Evolutionary conservation across 805 yeast species (phyloP), one percentile per base, ranked within the genome.

Genomic region (Torulaspora quercuum): DNA sequence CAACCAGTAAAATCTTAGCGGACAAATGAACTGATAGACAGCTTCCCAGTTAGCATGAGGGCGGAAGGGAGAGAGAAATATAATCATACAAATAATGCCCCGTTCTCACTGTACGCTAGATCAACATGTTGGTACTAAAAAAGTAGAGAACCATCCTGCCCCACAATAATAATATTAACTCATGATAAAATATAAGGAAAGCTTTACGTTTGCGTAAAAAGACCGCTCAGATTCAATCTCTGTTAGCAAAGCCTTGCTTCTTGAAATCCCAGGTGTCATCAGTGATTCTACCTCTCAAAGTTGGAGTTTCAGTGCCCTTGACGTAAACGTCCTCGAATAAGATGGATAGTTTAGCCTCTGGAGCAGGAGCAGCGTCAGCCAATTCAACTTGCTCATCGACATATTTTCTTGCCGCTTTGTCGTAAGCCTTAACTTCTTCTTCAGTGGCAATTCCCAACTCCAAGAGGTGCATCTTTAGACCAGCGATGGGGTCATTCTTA

Each of bases 311-410:
- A 44, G 90, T 71, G 47, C 98, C 98, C 68, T 82, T 87, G 59
- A 82, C 90, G 69, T 92, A 92, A 46, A 90, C 95, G 63, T 92
- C 97, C 73, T 88, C 95, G 67, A 89, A 92, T 64, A 92, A 75
- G 64, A 86, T 86, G 63, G 86, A 87, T 79, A 90, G 79, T 72
- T 81, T 84, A 48, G 96, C 94, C 67, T 87, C 96, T 50, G 98
- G 98, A 50, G 94, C 84, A 53, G 95, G 84, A 56, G 92, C 80
- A 44, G 82, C 83, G 69, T 89, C 96, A 53, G 98, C 97, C 61
- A 78, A 80, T 62, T 83, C 88, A 49, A 80, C 89, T 72, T 92
- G 95, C 70, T 84, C 88, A 59, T 88, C 97, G 52, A 92, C 97
- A 65, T 80, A 85, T 58, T 84, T 79, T 75, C 98, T 88, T 47